Evolutionary conservation across 2,329 filamentous ascomycete genomes (phyloP).

Genomic region (Calonectria fujianensis): DNA sequence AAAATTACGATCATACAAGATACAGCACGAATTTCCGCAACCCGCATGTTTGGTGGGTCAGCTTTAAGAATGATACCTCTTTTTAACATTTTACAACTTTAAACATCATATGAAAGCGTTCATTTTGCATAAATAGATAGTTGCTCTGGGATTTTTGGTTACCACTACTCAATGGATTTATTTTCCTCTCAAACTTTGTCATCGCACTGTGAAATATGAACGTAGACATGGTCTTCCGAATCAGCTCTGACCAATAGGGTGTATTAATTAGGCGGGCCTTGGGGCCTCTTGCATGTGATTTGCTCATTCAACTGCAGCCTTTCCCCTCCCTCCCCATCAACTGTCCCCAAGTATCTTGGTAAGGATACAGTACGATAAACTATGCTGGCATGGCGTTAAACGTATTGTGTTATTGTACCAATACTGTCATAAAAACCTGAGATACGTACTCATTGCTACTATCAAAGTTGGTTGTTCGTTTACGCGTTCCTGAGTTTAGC

Average conservation of each 20-base stretch:
- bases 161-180: too few species aligned
- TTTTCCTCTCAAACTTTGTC: not conserved
- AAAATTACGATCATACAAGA: not conserved
- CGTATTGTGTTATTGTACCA: not conserved
- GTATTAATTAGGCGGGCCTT: not conserved
- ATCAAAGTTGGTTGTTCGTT: not conserved
- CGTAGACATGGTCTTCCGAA: not conserved
- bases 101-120: constrained; percentile 28
- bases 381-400: not conserved
- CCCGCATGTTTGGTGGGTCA: constrained; percentile 9
- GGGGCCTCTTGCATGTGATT: not conserved
- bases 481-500: not conserved
- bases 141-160: not conserved
- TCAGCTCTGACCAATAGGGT: not conserved
- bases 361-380: not conserved
- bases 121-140: not conserved
- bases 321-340: not conserved
- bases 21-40: not conserved
- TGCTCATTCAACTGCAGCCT: not conserved
- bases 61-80: constrained; percentile 24
- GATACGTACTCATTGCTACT: not conserved
- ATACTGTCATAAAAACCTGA: too few species aligned
- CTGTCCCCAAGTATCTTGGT: not conserved
- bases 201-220: not conserved
- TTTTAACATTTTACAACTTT: constrained; percentile 4